These are phyloP conservation scores for Isatis tinctoria DNA, from an alignment of 345 rosid genomes.

Conservation along the genomic window DNA sequence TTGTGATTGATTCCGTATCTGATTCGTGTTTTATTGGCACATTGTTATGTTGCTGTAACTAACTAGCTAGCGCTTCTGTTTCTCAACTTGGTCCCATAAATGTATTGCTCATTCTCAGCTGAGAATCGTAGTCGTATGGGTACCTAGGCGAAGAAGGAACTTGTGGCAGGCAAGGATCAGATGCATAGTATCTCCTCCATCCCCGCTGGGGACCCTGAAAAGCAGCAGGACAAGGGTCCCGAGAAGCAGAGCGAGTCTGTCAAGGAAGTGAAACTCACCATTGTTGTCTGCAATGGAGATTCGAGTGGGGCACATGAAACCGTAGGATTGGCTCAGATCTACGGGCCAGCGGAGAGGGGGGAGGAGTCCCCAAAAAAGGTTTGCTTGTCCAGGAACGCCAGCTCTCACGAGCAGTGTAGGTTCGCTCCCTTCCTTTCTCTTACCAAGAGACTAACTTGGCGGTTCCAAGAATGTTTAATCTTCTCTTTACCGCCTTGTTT, in stretches of 20 bases:
- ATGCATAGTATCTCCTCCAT: slow-evolving; percentile 35
- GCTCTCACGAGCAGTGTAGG: slow-evolving; percentile 79
- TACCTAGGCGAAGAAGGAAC: background rate
- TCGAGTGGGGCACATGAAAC: slow-evolving; percentile 26
- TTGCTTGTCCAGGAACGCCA: slow-evolving; percentile 45
- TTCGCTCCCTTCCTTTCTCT: background rate
- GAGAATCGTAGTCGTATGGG: background rate
- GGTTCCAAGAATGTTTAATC: background rate
- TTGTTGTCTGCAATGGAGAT: slow-evolving; percentile 50
- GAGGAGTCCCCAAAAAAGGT: slow-evolving; percentile 52
- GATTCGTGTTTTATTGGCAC: background rate
- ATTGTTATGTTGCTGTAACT: background rate
- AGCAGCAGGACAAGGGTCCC: slow-evolving; percentile 37
- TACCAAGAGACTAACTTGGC: background rate
- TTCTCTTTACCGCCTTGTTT: background rate
- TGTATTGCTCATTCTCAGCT: background rate
- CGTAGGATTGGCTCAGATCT: slow-evolving; percentile 18
- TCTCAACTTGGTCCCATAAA: slow-evolving; percentile 9
- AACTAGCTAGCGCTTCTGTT: background rate
- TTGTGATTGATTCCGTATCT: background rate
- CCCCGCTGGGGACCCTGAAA: slow-evolving; percentile 44
- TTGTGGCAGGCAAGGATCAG: slow-evolving; percentile 18
- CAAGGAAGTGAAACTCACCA: slow-evolving; percentile 28
- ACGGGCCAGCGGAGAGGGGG: slow-evolving; percentile 19
- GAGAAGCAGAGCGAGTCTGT: slow-evolving; percentile 18